Evolutionary conservation across 495 filamentous ascomycete genomes (phyloP), one percentile per base, ranked within the genome.

Genomic region (Daldinia caldariorum): DNA sequence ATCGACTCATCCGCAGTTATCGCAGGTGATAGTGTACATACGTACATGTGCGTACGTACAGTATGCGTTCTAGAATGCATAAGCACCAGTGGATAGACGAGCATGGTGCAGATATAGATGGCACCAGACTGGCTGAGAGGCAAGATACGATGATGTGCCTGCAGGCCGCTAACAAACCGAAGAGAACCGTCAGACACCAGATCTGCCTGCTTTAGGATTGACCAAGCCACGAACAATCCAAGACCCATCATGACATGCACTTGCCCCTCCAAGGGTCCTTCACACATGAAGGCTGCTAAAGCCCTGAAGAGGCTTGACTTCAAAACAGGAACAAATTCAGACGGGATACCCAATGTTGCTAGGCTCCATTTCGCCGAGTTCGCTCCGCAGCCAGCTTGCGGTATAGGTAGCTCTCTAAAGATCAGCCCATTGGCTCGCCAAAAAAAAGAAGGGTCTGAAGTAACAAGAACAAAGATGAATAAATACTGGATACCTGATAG

Each of bases 291-390:
- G 55, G 56, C 43, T 64, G 69, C 54, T 65, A 58, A 65, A 66
- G 65, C 70, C 59, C 55, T 45, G 51, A 59, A 47, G 56, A 65
- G 60, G 61, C 61, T 69, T 72, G 61, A 68, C 68, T 72, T 72
- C 65, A 69, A 72, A 72, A 69, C 70, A 66, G 64, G 61, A 66
- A 41, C 45, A 68, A 64, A 68, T 69, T 65, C 65, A 69, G 50
- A 65, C 55, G 31, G 61, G 70, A 61, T 65, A 68, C 69, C 69
- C 55, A 72, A 61, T 47, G 4, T 20, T 32, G 10, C 26, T 13
- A 32, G 49, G 65, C 56, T 69, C 70, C 70, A 72, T 72, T 72
- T 72, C 70, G 70, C 70, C 70, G 70, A 72, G 61, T 61, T 72
- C 65, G 61, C 70, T 69, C 70, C 70, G 70, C 47, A 43, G 9